Percentiles rank a stretch among this genome's conserved stretches.
phyloP scores from a whole-genome alignment of 2,329 filamentous ascomycete species.

The Nemania sp. region DNA sequence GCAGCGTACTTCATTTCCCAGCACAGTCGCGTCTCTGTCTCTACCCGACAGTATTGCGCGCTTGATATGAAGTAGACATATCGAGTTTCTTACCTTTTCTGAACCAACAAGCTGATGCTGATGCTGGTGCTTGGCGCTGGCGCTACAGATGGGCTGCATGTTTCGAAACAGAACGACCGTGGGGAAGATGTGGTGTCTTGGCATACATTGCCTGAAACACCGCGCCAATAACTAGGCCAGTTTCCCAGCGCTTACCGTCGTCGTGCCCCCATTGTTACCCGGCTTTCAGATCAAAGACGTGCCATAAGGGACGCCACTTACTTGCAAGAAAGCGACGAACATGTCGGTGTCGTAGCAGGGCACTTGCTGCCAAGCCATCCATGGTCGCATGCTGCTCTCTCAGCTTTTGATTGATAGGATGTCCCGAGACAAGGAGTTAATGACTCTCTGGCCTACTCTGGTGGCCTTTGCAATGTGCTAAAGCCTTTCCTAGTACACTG shows the following conservation, averaged over 20 bases:
- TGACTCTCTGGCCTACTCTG: conserved; percentile 1
- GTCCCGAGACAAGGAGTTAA: conserved; percentile 4
- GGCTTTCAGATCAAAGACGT: too few relatives aligned
- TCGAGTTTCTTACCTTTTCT: not conserved
- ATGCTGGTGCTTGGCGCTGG: not conserved
- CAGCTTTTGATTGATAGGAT: conserved; percentile 13
- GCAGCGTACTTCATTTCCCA: too few relatives aligned
- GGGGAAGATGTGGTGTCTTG: conserved; percentile 12
- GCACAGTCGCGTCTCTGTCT: too few relatives aligned
- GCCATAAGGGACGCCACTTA: conserved; percentile 8
- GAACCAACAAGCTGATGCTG: conserved; percentile 11
- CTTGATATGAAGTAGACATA: too few relatives aligned
- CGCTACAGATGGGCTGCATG: not conserved
- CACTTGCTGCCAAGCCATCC: conserved; percentile 16
- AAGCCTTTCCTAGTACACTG: not conserved
- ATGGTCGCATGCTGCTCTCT: conserved; percentile 2
- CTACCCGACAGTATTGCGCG: too few relatives aligned
- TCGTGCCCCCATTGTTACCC: not conserved
- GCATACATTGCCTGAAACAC: conserved; percentile 20
- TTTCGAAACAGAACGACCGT: conserved; percentile 19
- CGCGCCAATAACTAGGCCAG: not conserved
- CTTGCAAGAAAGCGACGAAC: conserved; percentile 1
- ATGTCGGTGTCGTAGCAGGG: not conserved
- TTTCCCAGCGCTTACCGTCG: conserved; percentile 15
- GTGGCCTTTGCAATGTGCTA: not conserved